Evolutionary conservation across 768 basidiomycete species (phyloP).

Genomic region (Mycena rebaudengoi): DNA sequence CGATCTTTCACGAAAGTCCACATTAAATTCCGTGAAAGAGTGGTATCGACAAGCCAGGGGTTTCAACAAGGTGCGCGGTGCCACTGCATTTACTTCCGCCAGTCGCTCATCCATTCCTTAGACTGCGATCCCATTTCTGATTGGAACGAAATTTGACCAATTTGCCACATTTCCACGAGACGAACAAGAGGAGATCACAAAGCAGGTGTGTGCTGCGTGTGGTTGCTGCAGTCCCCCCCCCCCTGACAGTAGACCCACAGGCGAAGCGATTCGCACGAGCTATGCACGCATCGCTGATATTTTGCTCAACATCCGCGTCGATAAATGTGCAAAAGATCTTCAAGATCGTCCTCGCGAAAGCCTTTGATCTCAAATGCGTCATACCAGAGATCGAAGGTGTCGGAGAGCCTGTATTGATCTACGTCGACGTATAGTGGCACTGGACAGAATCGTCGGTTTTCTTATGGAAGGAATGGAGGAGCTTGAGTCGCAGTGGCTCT

Average conservation of each 20-base stretch:
- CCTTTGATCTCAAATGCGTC: constrained; percentile 98
- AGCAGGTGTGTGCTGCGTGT: constrained; percentile 68
- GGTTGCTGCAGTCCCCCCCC: neutral
- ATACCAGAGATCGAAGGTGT: constrained; percentile 98
- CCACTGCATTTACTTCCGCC: neutral
- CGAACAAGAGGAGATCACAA: constrained; percentile 99
- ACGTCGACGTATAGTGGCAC: constrained; percentile 78
- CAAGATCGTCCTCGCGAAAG: constrained; percentile 97
- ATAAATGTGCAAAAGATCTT: constrained; percentile 99
- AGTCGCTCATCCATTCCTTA: constrained; percentile 37
- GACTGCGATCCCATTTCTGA: constrained; percentile 98
- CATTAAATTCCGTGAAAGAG: constrained; percentile 98
- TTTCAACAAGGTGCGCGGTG: constrained; percentile 89
- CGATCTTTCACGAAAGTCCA: constrained; percentile 96
- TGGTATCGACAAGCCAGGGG: constrained; percentile 99
- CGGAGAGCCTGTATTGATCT: constrained; percentile 94
- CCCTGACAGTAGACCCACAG: constrained; percentile 45
- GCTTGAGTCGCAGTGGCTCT: constrained; percentile 13
- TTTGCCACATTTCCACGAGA: constrained; percentile 96
- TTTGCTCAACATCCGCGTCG: constrained; percentile 98
- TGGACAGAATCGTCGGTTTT: constrained; percentile 9
- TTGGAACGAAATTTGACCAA: constrained; percentile 98
- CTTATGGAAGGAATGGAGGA: constrained; percentile 23
- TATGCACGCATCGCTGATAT: constrained; percentile 99
- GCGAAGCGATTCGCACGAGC: constrained; percentile 98